Conservation (phyloP, 2,329 filamentous ascomycete genomes). For the Colletotrichum acutatum region DNA sequence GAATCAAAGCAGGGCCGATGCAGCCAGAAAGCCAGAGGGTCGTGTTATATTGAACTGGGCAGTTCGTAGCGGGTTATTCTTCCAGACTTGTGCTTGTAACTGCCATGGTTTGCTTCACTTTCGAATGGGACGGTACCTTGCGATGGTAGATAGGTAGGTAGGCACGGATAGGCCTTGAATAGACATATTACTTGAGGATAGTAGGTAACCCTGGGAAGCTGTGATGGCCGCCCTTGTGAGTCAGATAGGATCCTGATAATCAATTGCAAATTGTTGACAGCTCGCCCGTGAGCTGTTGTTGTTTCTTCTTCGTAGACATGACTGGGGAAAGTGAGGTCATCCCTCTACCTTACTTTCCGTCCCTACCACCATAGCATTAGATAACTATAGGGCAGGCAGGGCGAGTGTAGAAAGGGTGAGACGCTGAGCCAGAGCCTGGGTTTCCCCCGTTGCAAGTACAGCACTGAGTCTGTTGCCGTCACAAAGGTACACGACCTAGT, state of each 20-base stretch:
- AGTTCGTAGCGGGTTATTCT: neutral
- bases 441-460: neutral
- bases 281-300: too few relatives aligned
- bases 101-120: neutral
- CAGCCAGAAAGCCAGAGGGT: neutral
- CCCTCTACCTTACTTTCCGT: too few relatives aligned
- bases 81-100: neutral
- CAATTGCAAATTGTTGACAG: too few relatives aligned
- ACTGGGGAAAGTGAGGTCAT: too few relatives aligned
- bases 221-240: neutral
- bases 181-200: neutral
- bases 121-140: neutral
- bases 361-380: too few relatives aligned
- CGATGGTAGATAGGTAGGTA: neutral
- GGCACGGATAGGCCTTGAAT: neutral
- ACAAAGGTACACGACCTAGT: neutral
- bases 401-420: neutral
- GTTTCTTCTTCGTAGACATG: too few relatives aligned
- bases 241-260: neutral
- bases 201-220: too few relatives aligned
- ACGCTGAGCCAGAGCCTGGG: neutral
- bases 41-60: neutral
- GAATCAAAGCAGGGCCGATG: neutral
- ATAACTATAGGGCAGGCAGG: neutral
- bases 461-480: neutral